phyloP scores from a whole-genome alignment of 2,329 filamentous ascomycete species.

The Incumbomyces lentus region DNA sequence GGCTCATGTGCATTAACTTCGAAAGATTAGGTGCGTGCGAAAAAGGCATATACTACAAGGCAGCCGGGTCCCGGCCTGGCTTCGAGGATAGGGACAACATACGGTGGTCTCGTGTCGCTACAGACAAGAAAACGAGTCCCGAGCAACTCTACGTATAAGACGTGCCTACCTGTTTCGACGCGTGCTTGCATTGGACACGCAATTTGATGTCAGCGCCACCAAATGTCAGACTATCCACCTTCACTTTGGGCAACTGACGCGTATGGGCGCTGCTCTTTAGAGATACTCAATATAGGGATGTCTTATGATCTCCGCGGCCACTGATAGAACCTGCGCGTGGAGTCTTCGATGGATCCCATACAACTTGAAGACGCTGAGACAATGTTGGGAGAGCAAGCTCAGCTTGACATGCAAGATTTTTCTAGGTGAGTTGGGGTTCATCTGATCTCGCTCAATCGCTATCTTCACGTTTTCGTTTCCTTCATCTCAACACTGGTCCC shows the following conservation, averaged over 20 bases:
- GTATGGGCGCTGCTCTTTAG: neutral
- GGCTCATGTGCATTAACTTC: no score
- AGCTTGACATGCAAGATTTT: neutral
- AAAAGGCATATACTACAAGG: no score
- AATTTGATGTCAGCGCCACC: constrained; percentile 1
- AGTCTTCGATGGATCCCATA: constrained; percentile 8
- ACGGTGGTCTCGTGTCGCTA: no score
- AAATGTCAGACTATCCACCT: neutral
- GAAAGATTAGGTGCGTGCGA: no score
- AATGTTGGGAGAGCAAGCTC: no score
- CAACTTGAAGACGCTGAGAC: no score
- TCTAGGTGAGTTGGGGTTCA: neutral
- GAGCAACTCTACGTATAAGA: no score
- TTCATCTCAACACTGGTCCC: constrained; percentile 6
- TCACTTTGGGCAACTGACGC: neutral
- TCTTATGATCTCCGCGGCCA: constrained; percentile 8
- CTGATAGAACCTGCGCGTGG: neutral
- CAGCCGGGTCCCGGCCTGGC: no score
- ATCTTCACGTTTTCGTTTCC: neutral
- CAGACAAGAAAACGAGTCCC: no score
- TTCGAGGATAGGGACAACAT: no score
- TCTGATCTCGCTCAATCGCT: neutral
- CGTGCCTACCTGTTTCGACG: no score
- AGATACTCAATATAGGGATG: constrained; percentile 4
- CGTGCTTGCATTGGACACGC: no score